A percentile compares a stretch with the other conserved stretches of the same genome.
Evolutionary conservation across 192 early-diverging fungal genomes (phyloP).

Genomic region (Coemansia interrupta): DNA sequence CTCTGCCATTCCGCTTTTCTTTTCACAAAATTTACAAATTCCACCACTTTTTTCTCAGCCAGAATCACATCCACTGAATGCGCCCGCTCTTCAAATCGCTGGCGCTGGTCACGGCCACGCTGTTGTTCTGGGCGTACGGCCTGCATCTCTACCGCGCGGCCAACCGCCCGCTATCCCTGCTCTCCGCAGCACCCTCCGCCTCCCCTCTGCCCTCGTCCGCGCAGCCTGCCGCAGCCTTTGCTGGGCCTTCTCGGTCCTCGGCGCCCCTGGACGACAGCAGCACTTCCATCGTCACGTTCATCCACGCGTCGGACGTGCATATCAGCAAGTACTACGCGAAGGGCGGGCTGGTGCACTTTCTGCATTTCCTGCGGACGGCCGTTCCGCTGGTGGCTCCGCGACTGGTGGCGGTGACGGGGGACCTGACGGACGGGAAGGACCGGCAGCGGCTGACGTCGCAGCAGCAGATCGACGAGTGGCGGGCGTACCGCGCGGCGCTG

Average conservation of each 20-base stretch:
- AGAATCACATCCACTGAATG: constrained; percentile 5
- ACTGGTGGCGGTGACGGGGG: constrained; percentile 79
- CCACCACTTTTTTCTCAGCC: constrained; percentile 1
- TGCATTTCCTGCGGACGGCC: constrained; percentile 66
- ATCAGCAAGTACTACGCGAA: constrained; percentile 65
- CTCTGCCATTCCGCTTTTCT: neutral
- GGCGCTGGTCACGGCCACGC: constrained; percentile 23
- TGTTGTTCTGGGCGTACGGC: constrained; percentile 48
- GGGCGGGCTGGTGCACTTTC: constrained; percentile 75
- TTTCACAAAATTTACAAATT: neutral
- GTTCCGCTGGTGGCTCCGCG: constrained; percentile 75
- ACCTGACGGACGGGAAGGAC: constrained; percentile 87
- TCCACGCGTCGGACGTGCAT: constrained; percentile 84
- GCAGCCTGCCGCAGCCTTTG: no score
- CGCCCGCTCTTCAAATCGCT: constrained; percentile 16
- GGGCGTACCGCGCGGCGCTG: constrained; percentile 63
- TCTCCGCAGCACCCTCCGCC: neutral
- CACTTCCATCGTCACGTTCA: constrained; percentile 65
- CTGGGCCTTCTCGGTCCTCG: no score
- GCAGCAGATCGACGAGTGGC: constrained; percentile 84
- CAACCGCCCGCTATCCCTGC: constrained; percentile 21
- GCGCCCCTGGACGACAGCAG: constrained; percentile 49
- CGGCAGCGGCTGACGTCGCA: constrained; percentile 58
- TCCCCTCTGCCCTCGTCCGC: no score
- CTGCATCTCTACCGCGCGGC: constrained; percentile 31